A percentile compares a stretch with the other conserved stretches of the same genome.
Conservation (phyloP, 805 yeast species). For the Myxozyma monticola region DNA sequence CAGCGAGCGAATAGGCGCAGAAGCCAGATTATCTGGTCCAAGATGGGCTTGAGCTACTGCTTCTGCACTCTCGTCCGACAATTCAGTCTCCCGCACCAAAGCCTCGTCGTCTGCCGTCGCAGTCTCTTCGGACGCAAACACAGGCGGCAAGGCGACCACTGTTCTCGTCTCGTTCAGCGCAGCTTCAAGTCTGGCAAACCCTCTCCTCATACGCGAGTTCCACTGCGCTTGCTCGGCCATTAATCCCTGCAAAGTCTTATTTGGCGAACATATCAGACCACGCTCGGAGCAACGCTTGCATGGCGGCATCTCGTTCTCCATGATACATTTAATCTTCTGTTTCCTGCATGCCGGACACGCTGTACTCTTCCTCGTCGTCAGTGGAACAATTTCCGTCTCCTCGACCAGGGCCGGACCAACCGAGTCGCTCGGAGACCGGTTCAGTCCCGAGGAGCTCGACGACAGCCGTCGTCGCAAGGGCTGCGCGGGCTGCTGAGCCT, state of each 20-base stretch:
- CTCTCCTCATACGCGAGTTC: slow-evolving; percentile 15
- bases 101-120: slow-evolving; percentile 22
- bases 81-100: slow-evolving; percentile 11
- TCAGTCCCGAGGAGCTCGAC: neutral
- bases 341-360: slow-evolving; percentile 28
- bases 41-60: neutral
- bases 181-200: slow-evolving; percentile 11
- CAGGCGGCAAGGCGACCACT: slow-evolving; percentile 12
- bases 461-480: neutral
- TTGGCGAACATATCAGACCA: slow-evolving; percentile 21
- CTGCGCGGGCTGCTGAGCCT: too few relatives aligned
- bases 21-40: slow-evolving; percentile 19
- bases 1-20: slow-evolving; percentile 22
- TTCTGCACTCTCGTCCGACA: slow-evolving; percentile 5
- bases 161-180: slow-evolving; percentile 22
- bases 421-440: neutral
- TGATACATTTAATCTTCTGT: slow-evolving; percentile 26
- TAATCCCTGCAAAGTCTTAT: slow-evolving; percentile 13
- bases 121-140: slow-evolving; percentile 12
- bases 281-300: slow-evolving; percentile 23
- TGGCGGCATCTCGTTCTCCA: slow-evolving; percentile 25
- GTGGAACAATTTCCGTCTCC: slow-evolving; percentile 2
- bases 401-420: neutral
- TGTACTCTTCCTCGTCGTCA: slow-evolving; percentile 17
- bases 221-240: slow-evolving; percentile 20